phyloP scores from a whole-genome alignment of 768 basidiomycete species.

The Pleurotus giganteus region DNA sequence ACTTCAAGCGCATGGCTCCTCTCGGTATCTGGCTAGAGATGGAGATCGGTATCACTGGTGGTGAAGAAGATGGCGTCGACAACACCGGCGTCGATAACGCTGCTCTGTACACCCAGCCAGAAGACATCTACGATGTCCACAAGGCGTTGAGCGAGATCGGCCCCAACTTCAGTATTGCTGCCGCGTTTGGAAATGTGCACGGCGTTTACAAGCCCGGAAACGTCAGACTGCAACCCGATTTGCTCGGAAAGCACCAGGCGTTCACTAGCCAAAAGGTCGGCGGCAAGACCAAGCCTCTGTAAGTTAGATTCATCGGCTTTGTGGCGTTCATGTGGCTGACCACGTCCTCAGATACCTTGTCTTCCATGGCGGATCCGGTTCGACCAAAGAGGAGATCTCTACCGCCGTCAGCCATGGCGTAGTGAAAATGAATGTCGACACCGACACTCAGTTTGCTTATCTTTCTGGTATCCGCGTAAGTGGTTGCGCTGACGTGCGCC shows the following conservation, averaged over 20 bases:
- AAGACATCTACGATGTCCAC: slow-evolving; percentile 93
- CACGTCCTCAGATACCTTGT: slow-evolving; percentile 75
- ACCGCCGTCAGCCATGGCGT: slow-evolving; percentile 91
- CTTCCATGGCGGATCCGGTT: slow-evolving; percentile 99
- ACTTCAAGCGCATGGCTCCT: slow-evolving; percentile 93
- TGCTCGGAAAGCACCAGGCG: slow-evolving; percentile 88
- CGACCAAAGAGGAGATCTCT: slow-evolving; percentile 91
- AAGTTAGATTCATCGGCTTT: slow-evolving; percentile 25
- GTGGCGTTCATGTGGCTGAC: neutral
- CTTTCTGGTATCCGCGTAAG: slow-evolving; percentile 76
- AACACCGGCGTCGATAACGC: slow-evolving; percentile 95
- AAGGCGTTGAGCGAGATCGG: slow-evolving; percentile 77
- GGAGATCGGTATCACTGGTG: slow-evolving; percentile 99
- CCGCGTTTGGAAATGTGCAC: slow-evolving; percentile 98
- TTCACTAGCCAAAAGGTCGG: slow-evolving; percentile 69
- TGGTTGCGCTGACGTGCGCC: slow-evolving; percentile 2
- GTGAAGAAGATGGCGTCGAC: slow-evolving; percentile 99
- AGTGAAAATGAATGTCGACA: slow-evolving; percentile 99
- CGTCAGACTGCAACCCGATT: slow-evolving; percentile 87
- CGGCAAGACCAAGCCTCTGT: slow-evolving; percentile 72
- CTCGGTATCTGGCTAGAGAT: slow-evolving; percentile 98
- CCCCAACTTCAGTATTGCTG: slow-evolving; percentile 96
- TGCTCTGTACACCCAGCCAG: slow-evolving; percentile 94
- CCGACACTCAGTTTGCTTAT: slow-evolving; percentile 93
- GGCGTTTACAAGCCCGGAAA: slow-evolving; percentile 99